Conservation (phyloP, 495 filamentous ascomycete genomes). For the Stereocaulon alpinum region DNA sequence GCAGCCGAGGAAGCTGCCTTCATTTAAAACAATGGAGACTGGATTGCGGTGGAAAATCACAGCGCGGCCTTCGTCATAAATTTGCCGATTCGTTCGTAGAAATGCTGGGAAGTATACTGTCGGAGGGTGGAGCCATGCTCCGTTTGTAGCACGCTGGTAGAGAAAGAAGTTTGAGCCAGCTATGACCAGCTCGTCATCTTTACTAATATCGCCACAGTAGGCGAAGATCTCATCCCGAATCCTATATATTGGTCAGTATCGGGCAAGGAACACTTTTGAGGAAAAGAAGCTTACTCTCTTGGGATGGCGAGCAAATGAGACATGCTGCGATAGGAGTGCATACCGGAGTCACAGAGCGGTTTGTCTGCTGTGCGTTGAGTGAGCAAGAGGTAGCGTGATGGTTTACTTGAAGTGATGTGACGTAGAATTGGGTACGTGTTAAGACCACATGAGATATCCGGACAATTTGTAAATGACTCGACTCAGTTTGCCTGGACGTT, state of each 20-base stretch:
- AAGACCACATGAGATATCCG: no score
- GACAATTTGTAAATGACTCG: no score
- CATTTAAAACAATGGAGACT: neutral
- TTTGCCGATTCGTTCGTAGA: neutral
- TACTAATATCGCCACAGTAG: neutral
- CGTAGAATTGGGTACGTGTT: no score
- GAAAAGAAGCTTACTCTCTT: neutral
- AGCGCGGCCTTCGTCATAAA: neutral
- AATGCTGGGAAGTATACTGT: neutral
- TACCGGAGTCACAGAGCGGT: no score
- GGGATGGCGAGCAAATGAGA: neutral
- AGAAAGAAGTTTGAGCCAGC: neutral
- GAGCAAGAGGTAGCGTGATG: no score
- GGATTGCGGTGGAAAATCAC: neutral
- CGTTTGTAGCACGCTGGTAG: neutral
- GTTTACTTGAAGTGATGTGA: no score
- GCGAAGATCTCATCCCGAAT: neutral
- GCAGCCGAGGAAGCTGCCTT: conserved; percentile 1
- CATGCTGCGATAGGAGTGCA: no score
- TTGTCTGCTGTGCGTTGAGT: no score
- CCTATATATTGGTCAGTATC: neutral
- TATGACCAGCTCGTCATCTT: neutral
- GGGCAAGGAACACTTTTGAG: neutral
- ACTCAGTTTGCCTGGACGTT: no score
- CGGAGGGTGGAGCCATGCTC: neutral